Evolutionary conservation across 2,329 filamentous ascomycete genomes (phyloP).

Genomic region (Sarocladium brachiariae): DNA sequence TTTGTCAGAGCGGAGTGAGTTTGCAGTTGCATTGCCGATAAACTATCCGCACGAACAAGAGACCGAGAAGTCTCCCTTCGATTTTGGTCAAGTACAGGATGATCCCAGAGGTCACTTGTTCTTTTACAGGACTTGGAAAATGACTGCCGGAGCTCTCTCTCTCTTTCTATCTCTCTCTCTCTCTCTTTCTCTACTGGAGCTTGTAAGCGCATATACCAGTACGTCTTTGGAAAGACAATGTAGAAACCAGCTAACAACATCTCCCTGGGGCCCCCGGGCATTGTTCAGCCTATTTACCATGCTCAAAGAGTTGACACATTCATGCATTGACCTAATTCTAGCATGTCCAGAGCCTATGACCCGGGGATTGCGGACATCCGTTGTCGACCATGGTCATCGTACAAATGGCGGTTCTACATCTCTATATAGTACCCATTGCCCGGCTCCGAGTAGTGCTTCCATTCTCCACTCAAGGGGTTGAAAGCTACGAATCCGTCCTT

Average conservation of each 20-base stretch:
- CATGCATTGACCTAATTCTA: too few species aligned
- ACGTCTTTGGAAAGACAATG: too few species aligned
- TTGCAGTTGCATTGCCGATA: not conserved
- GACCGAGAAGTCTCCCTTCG: not conserved
- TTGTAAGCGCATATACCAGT: too few species aligned
- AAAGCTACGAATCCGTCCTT: not conserved
- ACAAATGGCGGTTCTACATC: not conserved
- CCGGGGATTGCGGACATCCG: not conserved
- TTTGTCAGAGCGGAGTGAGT: not conserved
- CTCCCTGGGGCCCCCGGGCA: too few species aligned
- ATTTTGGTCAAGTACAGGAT: not conserved
- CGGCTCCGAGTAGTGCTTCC: not conserved
- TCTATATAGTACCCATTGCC: not conserved
- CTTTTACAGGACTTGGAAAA: too few species aligned
- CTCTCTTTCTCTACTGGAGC: too few species aligned
- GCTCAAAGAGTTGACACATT: too few species aligned
- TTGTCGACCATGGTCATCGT: too few species aligned
- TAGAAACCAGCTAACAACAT: too few species aligned
- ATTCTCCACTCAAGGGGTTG: not conserved
- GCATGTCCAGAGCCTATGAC: not conserved
- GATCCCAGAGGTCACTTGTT: not conserved
- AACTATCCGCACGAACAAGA: not conserved
- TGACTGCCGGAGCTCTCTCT: too few species aligned
- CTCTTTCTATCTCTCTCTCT: too few species aligned
- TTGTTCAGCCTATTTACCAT: too few species aligned